Conservation (phyloP, 345 rosid genomes). For the Stellera chamaejasme region DNA sequence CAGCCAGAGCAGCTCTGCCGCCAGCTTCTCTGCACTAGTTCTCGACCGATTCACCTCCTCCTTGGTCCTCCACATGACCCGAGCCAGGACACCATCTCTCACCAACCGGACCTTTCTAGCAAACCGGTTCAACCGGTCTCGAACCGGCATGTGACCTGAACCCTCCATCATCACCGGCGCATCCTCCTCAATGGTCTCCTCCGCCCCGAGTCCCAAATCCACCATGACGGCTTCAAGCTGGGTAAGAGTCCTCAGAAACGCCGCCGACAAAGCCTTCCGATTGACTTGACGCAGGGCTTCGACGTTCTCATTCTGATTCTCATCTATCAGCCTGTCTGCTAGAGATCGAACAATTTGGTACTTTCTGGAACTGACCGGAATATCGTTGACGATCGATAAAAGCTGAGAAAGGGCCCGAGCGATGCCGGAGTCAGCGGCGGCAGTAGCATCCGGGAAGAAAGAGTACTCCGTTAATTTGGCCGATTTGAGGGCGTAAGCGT, state of each 20-base stretch:
- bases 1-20: conserved; percentile 86
- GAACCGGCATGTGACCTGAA: conserved; percentile 16
- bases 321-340: conserved; percentile 71
- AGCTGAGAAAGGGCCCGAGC: conserved; percentile 73
- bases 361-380: conserved; percentile 78
- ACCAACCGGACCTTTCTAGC: conserved; percentile 33
- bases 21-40: conserved; percentile 55
- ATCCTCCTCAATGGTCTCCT: conserved; percentile 6
- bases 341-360: conserved; percentile 64
- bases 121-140: conserved; percentile 31
- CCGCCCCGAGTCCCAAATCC: conserved; percentile 18
- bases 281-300: conserved; percentile 47
- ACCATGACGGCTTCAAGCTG: conserved; percentile 47
- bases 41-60: conserved; percentile 30
- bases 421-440: conserved; percentile 39
- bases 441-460: neutral
- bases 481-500: conserved; percentile 2
- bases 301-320: conserved; percentile 43
- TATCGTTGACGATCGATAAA: conserved; percentile 39
- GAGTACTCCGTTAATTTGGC: conserved; percentile 9
- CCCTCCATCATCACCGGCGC: conserved; percentile 8
- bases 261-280: conserved; percentile 43
- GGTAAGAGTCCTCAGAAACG: conserved; percentile 51
- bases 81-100: conserved; percentile 25
- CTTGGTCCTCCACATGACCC: conserved; percentile 20